Evolutionary conservation across 306 rosid species (phyloP).

Genomic region (Spatholobus suberectus): DNA sequence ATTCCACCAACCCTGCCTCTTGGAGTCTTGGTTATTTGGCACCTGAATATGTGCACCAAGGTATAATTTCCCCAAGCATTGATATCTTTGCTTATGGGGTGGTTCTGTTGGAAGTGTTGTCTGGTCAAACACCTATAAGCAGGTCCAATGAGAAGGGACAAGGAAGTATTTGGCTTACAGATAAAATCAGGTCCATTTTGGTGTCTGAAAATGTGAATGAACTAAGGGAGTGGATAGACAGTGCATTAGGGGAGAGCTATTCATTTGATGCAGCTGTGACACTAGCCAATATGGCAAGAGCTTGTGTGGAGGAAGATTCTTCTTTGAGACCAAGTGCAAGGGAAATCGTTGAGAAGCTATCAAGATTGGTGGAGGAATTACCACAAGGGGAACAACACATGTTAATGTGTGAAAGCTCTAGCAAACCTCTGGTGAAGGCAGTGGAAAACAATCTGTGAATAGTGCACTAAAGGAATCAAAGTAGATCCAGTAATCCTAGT

Average conservation of each 20-base stretch:
- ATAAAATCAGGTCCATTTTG: conserved; percentile 61
- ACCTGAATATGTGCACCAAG: conserved; percentile 76
- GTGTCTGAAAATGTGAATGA: conserved; percentile 63
- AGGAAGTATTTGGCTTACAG: conserved; percentile 61
- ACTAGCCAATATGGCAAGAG: conserved; percentile 69
- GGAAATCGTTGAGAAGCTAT: conserved; percentile 69
- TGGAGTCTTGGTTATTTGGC: conserved; percentile 77
- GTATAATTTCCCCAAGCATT: conserved; percentile 63
- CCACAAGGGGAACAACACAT: conserved; percentile 58
- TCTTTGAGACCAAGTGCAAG: conserved; percentile 70
- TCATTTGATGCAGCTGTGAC: conserved; percentile 70
- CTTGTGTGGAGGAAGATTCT: conserved; percentile 74
- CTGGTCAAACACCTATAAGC: conserved; percentile 67
- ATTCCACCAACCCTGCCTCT: conserved; percentile 57
- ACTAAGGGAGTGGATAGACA: conserved; percentile 83
- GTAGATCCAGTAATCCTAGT: background rate
- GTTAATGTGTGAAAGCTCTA: conserved; percentile 67
- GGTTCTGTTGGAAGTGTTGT: conserved; percentile 72
- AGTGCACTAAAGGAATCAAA: background rate
- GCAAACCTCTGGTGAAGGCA: conserved; percentile 74
- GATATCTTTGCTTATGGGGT: conserved; percentile 85
- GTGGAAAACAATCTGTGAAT: conserved; percentile 51
- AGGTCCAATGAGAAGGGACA: conserved; percentile 58
- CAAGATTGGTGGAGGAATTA: conserved; percentile 67
- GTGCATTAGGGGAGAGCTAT: conserved; percentile 70